Evolutionary conservation across 2,329 filamentous ascomycete species (phyloP), one percentile per base, ranked within the genome.

Genomic region (Dactylellina drechsleri): DNA sequence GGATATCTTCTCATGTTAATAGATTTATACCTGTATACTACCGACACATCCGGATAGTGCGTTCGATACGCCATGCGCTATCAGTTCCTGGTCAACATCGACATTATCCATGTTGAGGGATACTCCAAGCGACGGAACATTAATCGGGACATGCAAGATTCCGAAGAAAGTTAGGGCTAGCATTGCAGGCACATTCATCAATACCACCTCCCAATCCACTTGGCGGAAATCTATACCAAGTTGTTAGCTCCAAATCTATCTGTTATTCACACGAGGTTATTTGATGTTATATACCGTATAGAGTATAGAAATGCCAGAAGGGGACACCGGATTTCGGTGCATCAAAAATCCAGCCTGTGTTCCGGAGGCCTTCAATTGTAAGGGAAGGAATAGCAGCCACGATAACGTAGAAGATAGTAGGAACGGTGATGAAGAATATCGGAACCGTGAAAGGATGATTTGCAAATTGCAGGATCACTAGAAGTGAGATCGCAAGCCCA

Each of bases 91-190:
- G 80, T 99, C 92, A 57, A 99, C 88, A 80, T 96, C 90, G 31
- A 96, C 87, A 80, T 98, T 91, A 80, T 99, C 95, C 82, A 98
- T 93, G 50, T 93, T 92, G 3, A 91, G 92, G 36, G 92, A 93
- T 57, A 97, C 90, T 0, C 92, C 95, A 71, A 99, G 84, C 1
- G 95, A 95, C 1, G 95, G 95, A 3, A 99, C 93, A 79, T 99
- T 99, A 83, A 99, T 99, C 0, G 95, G 95, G 1, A 99, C 95
- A 81, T 99, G 95, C 1, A 99, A 87, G 66, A 99, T 90, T 61
- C 95, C 95, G 79, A 99, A 99, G 84, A 99, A 99, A 0, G 95
- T 98, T 75, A 99, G 84, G 0, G 95, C 95, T 79, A 99, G 89
- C 92, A 99, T 98, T 31, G 95, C 93, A 0, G 95, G 95, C 31